These are phyloP conservation scores for Rhodotorula paludigena DNA, from an alignment of 768 basidiomycete genomes.

Conservation along the genomic window DNA sequence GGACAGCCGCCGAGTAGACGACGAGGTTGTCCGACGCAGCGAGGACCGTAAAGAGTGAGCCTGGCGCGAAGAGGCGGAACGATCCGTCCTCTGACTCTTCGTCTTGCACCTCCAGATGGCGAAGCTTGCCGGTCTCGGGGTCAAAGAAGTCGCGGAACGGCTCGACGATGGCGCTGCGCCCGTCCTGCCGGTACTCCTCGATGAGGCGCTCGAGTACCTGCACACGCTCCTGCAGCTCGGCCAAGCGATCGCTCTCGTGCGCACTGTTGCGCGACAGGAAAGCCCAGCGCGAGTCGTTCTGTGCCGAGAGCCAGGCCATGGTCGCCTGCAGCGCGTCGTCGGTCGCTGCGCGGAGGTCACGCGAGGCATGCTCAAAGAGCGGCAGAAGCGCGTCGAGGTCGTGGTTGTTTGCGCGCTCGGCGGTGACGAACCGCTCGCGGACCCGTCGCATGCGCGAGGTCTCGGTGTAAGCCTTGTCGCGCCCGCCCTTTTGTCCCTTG, in stretches of 20 bases:
- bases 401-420: conserved; percentile 39
- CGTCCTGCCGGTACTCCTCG: conserved; percentile 38
- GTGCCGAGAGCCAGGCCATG: conserved; percentile 44
- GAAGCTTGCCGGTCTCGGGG: conserved; percentile 38
- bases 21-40: conserved; percentile 55
- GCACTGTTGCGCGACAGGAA: not conserved
- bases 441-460: conserved; percentile 24
- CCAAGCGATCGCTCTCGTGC: not conserved
- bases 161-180: conserved; percentile 50
- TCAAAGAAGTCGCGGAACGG: conserved; percentile 52
- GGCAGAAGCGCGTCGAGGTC: conserved; percentile 45
- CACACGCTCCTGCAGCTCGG: conserved; percentile 12
- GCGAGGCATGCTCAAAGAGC: conserved; percentile 34
- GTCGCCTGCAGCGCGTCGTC: conserved; percentile 39
- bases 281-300: conserved; percentile 24
- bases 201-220: conserved; percentile 36
- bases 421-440: conserved; percentile 8
- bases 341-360: conserved; percentile 39
- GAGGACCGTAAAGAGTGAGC: conserved; percentile 54
- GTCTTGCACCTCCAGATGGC: conserved; percentile 12
- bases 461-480: not conserved
- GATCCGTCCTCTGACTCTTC: conserved; percentile 38
- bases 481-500: not conserved
- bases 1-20: conserved; percentile 48
- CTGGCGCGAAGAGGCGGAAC: conserved; percentile 40